Evolutionary conservation across 352 stramenopile species (phyloP), one percentile per base, ranked within the genome.

Genomic region (Globisporangium nodosum): DNA sequence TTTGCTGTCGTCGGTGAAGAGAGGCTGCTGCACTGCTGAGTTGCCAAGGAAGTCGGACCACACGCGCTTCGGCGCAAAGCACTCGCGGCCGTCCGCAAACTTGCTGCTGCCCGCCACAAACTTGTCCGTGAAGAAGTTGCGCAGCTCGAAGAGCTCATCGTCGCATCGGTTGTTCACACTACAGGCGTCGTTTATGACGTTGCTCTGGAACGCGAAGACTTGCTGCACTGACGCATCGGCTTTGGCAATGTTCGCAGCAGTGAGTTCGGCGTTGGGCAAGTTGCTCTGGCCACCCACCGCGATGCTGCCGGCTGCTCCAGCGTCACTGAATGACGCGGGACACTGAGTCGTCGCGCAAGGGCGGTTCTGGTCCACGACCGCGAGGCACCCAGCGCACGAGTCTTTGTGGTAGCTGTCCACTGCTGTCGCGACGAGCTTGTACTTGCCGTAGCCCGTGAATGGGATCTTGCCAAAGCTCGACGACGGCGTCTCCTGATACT

Each of bases 361-460:
- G 20, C 76, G 78, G 54, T 73, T 69, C 3, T 73, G 54, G 54
- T 87, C 80, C 9, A 82, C 62, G 16, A 88, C 65, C 0, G 73
- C 58, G 9, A 88, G 46, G 43, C 80, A 90, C 2, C 74, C 80
- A 0, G 55, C 35, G 52, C 76, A 87, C 30, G 65, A 71, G 0
- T 68, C 64, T 0, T 54, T 58, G 1, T 49, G 64, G 8, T 56
- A 66, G 50, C 75, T 78, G 54, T 87, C 78, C 16, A 60, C 60
- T 1, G 80, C 78, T 2, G 64, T 60, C 27, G 83, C 40, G 3
- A 66, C 39, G 24, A 90, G 60, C 1, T 69, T 43, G 61, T 87
- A 88, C 60, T 87, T 85, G 35, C 80, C 77, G 37, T 74, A 85
- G 5, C 13, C 13, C 6, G 57, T 9, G 20, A 58, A 37, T 16